Evolutionary conservation across 306 rosid species (phyloP).

Genomic region (Betula pendula): DNA sequence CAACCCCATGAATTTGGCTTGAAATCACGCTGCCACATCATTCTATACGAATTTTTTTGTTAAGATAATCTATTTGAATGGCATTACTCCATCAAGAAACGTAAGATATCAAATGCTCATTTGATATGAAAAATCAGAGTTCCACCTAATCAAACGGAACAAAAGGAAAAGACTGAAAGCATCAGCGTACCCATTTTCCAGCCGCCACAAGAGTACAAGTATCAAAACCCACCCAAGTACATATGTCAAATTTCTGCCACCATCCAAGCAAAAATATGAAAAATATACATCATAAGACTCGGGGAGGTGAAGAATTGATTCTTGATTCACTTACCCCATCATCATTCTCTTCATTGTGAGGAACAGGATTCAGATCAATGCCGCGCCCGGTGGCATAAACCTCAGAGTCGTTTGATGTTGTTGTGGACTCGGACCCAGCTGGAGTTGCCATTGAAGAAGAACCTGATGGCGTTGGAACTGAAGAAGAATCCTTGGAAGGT

Average conservation of each 20-base stretch:
- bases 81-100: not conserved
- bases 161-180: slow-evolving; percentile 9
- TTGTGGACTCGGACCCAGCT: slow-evolving; percentile 40
- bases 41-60: too few relatives aligned
- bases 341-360: slow-evolving; percentile 38
- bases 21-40: too few relatives aligned
- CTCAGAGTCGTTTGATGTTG: slow-evolving; percentile 40
- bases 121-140: slow-evolving; percentile 18
- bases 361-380: slow-evolving; percentile 34
- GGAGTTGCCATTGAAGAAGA: slow-evolving; percentile 33
- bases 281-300: slow-evolving; percentile 39
- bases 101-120: slow-evolving; percentile 1
- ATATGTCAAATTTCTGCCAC: slow-evolving; percentile 25
- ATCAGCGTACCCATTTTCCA: not conserved
- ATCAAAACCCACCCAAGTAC: slow-evolving; percentile 27
- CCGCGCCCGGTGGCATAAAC: slow-evolving; percentile 33
- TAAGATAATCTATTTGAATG: too few relatives aligned
- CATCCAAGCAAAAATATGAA: slow-evolving; percentile 15
- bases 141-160: not conserved
- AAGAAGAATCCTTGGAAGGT: slow-evolving; percentile 34
- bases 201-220: slow-evolving; percentile 11
- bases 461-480: slow-evolving; percentile 18
- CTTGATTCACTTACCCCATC: slow-evolving; percentile 39
- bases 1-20: too few relatives aligned
- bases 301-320: slow-evolving; percentile 22